Evolutionary conservation across 306 rosid species (phyloP).

Genomic region (Inga oerstediana): DNA sequence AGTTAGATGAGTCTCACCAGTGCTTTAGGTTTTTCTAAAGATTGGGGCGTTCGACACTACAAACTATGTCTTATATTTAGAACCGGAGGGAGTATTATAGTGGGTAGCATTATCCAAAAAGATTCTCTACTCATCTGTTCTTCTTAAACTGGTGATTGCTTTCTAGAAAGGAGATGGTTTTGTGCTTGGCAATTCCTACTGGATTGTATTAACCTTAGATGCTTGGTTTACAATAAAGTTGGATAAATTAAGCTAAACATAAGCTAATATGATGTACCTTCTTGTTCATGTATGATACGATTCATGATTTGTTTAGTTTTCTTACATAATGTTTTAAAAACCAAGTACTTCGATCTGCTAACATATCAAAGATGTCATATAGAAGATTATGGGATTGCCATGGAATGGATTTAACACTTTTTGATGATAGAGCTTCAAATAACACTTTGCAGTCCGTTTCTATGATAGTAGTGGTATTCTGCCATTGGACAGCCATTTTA

Average conservation of each 20-base stretch:
- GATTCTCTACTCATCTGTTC: neutral
- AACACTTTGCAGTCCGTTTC: no score
- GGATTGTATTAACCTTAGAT: neutral
- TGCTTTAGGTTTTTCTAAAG: neutral
- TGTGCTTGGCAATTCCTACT: neutral
- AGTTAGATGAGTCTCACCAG: neutral
- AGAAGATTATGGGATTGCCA: no score
- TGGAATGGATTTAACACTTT: no score
- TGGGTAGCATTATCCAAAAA: conserved; percentile 3
- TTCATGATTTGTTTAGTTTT: neutral
- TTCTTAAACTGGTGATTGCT: neutral
- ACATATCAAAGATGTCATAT: no score
- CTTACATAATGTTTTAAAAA: neutral
- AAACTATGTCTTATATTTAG: no score
- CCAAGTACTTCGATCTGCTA: neutral
- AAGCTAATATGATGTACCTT: neutral
- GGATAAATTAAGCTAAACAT: neutral
- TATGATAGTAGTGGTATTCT: no score
- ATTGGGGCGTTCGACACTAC: no score
- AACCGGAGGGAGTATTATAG: no score
- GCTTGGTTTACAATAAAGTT: neutral
- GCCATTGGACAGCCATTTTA: no score
- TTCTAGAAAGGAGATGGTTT: neutral
- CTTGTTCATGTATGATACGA: neutral
- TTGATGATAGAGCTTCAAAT: no score